Percentiles rank a stretch among this genome's conserved stretches.
These are phyloP conservation scores for Rutstroemia sp. DNA, from an alignment of 2,329 filamentous ascomycete species.

Conservation along the genomic window DNA sequence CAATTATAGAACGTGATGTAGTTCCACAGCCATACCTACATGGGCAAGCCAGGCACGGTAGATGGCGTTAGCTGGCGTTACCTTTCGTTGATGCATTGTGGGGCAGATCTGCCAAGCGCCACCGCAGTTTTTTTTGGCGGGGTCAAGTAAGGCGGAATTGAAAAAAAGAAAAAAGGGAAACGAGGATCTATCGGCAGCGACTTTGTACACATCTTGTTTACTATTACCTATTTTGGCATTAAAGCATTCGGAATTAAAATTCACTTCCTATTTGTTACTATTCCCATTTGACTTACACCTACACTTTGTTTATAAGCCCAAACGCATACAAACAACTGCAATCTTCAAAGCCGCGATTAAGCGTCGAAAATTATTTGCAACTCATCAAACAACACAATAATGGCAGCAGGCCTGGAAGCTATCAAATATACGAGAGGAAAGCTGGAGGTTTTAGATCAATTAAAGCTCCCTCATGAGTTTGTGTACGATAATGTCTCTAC, in stretches of 20 bases:
- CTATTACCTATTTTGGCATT: too few species aligned
- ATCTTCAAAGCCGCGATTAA: too few species aligned
- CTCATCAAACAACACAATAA: conserved; percentile 5
- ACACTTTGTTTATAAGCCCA: too few species aligned
- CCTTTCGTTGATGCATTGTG: not conserved
- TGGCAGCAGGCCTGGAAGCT: conserved; percentile 52
- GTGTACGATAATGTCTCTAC: conserved; percentile 68
- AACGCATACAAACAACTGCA: too few species aligned
- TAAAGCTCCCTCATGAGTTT: conserved; percentile 73
- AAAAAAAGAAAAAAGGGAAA: not conserved
- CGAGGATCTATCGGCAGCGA: not conserved
- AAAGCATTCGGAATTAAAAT: too few species aligned
- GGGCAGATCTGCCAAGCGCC: not conserved
- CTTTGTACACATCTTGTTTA: not conserved
- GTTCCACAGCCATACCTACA: not conserved
- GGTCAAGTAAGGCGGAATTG: not conserved
- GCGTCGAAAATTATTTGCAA: not conserved
- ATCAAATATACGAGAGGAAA: conserved; percentile 68
- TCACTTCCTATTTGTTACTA: too few species aligned
- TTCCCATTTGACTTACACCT: too few species aligned
- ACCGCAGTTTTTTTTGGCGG: not conserved
- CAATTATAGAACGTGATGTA: not conserved
- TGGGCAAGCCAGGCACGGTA: not conserved
- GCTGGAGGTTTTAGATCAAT: conserved; percentile 74
- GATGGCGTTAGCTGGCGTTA: not conserved